Evolutionary conservation across 495 filamentous ascomycete genomes (phyloP), one percentile per base, ranked within the genome.

Genomic region (Aspergillus cavernicola): DNA sequence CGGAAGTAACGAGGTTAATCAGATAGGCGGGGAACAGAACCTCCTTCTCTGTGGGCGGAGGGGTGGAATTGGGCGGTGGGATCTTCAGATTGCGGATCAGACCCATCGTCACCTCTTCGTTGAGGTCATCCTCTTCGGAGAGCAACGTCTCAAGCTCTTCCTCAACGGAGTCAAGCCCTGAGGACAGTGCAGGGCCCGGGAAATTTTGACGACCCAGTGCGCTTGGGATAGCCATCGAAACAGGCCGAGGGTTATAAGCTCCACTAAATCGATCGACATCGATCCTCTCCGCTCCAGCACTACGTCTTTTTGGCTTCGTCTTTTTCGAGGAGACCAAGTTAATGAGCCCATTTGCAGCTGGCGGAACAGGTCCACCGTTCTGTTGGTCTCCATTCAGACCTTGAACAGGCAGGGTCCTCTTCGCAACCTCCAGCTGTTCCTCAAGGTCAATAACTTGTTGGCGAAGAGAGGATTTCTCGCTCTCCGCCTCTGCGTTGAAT

Each of bases 1-100:
- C 93, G 11, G 90, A 96, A 12, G 93, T 99, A 40, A 99, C 93
- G 26, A 99, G 83, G 69, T 99, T 99, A 74, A 99, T 99, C 54
- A 99, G 82, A 65, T 97, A 99, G 1, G 93, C 91, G 18, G 93
- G 95, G 81, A 97, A 99, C 45, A 99, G 76, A 28, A 99, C 92
- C 67, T 99, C 93, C 76, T 99, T 99, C 73, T 97, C 95, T 22
- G 88, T 91, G 8, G 92, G 90, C 20, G 89, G 85, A 7, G 93
- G 92, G 48, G 80, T 89, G 10, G 85, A 85, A 53, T 84, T 84
- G 6, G 92, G 91, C 6, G 85, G 79, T 12, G 93, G 93, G 53
- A 97, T 96, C 77, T 95, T 96, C 24, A 99, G 80, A 62, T 97
- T 97, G 64, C 86, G 84, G 64, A 99, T 97, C 52, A 99, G 78